phyloP scores from a whole-genome alignment of 257 asterid genomes.

The Henckelia pumila region DNA sequence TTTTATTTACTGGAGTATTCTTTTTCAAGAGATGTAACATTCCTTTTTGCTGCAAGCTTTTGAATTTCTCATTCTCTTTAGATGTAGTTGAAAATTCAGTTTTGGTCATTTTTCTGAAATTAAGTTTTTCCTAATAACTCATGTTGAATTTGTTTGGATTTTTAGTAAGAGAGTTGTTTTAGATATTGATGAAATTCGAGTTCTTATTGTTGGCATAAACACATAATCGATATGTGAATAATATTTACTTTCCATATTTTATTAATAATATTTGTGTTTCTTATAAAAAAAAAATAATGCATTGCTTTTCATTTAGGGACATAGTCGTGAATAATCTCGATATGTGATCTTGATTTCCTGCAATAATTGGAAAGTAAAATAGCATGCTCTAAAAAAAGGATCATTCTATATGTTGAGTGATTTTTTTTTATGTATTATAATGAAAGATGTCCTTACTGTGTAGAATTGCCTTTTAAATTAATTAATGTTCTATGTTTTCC shows the following conservation, averaged over 20 bases:
- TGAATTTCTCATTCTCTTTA: conserved; percentile 17
- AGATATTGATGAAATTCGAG: background rate
- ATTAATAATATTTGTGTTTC: no score
- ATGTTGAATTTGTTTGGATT: no score
- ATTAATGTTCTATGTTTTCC: no score
- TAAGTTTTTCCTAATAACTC: no score
- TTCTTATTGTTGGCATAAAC: no score
- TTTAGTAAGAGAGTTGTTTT: background rate
- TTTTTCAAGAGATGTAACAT: background rate
- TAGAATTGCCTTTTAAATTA: background rate
- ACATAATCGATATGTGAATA: no score
- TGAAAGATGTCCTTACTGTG: background rate
- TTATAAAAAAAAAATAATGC: no score
- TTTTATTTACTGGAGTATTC: conserved; percentile 12
- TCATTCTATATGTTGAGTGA: background rate
- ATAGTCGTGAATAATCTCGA: background rate
- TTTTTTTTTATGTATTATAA: no score
- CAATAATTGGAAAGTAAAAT: background rate
- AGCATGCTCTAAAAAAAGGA: background rate
- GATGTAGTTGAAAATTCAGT: conserved; percentile 6
- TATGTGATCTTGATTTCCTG: background rate
- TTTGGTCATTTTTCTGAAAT: background rate
- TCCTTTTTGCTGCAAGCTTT: conserved; percentile 3
- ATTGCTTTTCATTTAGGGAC: background rate
- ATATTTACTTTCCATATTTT: no score